Evolutionary conservation across 1,139 yeast species (phyloP).

Genomic region (Eremothecium coryli): DNA sequence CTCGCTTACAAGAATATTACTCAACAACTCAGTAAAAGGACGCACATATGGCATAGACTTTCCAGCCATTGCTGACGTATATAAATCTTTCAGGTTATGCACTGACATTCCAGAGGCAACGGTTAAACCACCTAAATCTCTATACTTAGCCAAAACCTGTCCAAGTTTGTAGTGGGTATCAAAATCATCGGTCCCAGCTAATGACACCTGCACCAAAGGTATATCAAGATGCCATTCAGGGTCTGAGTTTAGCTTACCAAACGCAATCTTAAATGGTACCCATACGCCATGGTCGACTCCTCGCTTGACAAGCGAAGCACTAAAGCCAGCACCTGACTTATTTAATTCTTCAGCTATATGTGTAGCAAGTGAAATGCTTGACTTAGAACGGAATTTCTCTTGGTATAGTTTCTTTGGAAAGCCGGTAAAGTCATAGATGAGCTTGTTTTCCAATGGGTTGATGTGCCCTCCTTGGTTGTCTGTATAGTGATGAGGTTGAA

Average conservation of each 20-base stretch:
- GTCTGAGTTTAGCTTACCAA: constrained; percentile 37
- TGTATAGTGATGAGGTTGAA: background rate
- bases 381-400: constrained; percentile 48
- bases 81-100: constrained; percentile 56
- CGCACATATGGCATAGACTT: constrained; percentile 40
- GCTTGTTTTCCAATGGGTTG: constrained; percentile 20
- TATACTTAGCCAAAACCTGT: constrained; percentile 40
- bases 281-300: constrained; percentile 80
- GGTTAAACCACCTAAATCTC: constrained; percentile 44
- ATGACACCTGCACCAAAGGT: constrained; percentile 61
- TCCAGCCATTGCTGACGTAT: constrained; percentile 17
- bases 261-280: constrained; percentile 71
- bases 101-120: constrained; percentile 72
- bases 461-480: background rate
- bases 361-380: constrained; percentile 37
- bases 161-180: constrained; percentile 48
- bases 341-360: constrained; percentile 37
- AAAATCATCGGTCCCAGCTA: constrained; percentile 40
- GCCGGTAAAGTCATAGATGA: constrained; percentile 67
- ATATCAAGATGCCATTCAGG: constrained; percentile 36
- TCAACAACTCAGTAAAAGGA: constrained; percentile 42
- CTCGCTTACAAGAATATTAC: constrained; percentile 30
- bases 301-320: constrained; percentile 38
- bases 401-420: constrained; percentile 57
- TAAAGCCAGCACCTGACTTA: constrained; percentile 34